These are phyloP conservation scores for Citropsis articulata DNA, from an alignment of 345 rosid genomes.

Conservation along the genomic window DNA sequence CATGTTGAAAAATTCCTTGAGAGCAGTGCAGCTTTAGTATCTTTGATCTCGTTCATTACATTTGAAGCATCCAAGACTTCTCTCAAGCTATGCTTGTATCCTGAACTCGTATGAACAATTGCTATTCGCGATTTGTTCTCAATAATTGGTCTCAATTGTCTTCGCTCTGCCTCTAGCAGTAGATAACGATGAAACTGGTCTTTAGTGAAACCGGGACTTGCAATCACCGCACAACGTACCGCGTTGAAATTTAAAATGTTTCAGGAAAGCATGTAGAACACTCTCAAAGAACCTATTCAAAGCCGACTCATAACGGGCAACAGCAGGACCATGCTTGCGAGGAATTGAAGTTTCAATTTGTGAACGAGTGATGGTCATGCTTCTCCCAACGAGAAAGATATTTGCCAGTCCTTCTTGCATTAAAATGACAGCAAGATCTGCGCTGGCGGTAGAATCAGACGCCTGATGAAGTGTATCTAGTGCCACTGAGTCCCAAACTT, in stretches of 20 bases:
- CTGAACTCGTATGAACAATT: conserved; percentile 82
- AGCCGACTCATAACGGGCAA: conserved; percentile 90
- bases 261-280: conserved; percentile 84
- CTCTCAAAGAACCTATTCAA: conserved; percentile 80
- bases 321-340: conserved; percentile 94
- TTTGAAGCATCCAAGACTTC: conserved; percentile 86
- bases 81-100: conserved; percentile 81
- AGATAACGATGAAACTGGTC: conserved; percentile 90
- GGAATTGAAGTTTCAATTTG: conserved; percentile 32
- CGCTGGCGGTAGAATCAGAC: conserved; percentile 73
- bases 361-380: too few relatives aligned
- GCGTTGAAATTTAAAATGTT: conserved; percentile 80
- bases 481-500: conserved; percentile 78
- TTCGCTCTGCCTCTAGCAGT: conserved; percentile 87
- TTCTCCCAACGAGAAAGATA: conserved; percentile 70
- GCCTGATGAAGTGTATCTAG: conserved; percentile 77
- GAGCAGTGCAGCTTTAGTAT: conserved; percentile 87
- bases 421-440: conserved; percentile 82
- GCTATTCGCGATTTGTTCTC: conserved; percentile 81
- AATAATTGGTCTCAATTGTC: conserved; percentile 72
- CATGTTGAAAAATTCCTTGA: conserved; percentile 78
- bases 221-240: conserved; percentile 87
- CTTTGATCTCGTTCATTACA: conserved; percentile 84
- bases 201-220: conserved; percentile 98
- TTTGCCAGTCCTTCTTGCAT: conserved; percentile 97